Percentiles rank a stretch among this genome's conserved stretches.
phyloP scores from a whole-genome alignment of 164 flowering plant species.

The Berberis thunbergii region DNA sequence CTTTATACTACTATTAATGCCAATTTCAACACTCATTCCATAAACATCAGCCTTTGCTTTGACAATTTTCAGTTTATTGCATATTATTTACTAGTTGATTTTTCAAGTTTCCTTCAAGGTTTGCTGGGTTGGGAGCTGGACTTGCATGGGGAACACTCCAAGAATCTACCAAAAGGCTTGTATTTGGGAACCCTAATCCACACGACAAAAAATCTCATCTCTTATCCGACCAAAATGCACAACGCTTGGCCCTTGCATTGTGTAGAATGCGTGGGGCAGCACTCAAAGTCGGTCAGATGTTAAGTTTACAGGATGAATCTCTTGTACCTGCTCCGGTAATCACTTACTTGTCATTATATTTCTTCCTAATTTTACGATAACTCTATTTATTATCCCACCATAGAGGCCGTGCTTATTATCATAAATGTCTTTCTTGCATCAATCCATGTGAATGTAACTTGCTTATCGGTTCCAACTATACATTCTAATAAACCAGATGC shows the following conservation, averaged over 20 bases:
- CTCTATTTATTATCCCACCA: too few relatives aligned
- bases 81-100: too few relatives aligned
- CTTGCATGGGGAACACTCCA: constrained; percentile 97
- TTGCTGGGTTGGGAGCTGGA: constrained; percentile 97
- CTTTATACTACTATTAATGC: too few relatives aligned
- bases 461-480: too few relatives aligned
- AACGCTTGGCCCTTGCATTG: constrained; percentile 85
- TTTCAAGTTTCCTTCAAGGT: constrained; percentile 29
- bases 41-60: too few relatives aligned
- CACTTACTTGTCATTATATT: neutral
- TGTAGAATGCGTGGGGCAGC: constrained; percentile 99
- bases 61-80: too few relatives aligned
- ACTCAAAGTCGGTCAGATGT: constrained; percentile 94
- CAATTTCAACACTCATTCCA: too few relatives aligned
- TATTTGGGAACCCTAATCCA: constrained; percentile 49
- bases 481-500: too few relatives aligned
- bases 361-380: too few relatives aligned
- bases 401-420: too few relatives aligned
- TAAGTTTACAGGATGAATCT: constrained; percentile 96
- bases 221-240: constrained; percentile 86
- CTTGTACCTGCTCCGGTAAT: constrained; percentile 93
- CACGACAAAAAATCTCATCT: constrained; percentile 55
- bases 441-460: too few relatives aligned
- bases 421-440: too few relatives aligned
- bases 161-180: constrained; percentile 82